A percentile compares a stretch with the other conserved stretches of the same genome.
phyloP scores from a whole-genome alignment of 1,139 yeast species.

The Candida sanyaensis region DNA sequence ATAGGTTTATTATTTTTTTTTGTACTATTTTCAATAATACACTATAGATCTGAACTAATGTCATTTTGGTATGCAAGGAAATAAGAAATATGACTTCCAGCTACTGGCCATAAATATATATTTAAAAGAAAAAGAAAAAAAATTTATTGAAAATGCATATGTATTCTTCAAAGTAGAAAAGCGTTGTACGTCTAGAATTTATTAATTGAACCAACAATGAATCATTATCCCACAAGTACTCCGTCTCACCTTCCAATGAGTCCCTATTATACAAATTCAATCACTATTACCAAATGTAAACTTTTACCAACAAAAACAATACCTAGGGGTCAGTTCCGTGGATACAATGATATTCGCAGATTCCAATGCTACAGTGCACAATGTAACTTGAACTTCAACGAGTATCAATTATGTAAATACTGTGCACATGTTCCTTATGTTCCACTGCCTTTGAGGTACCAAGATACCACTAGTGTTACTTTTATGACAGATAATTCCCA shows the following conservation, averaged over 20 bases:
- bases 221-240: background rate
- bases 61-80: too few species aligned
- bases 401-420: constrained; percentile 18
- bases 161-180: too few species aligned
- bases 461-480: background rate
- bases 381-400: constrained; percentile 13
- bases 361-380: constrained; percentile 13
- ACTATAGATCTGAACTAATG: too few species aligned
- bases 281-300: constrained; percentile 10
- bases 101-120: too few species aligned
- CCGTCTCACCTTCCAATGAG: background rate
- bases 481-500: background rate
- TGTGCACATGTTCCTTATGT: constrained; percentile 26
- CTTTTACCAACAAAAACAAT: constrained; percentile 12
- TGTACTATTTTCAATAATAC: too few species aligned
- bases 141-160: too few species aligned
- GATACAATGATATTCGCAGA: constrained; percentile 14
- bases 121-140: too few species aligned
- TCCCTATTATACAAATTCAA: constrained; percentile 5
- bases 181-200: too few species aligned
- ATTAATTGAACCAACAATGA: background rate
- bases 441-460: constrained; percentile 22
- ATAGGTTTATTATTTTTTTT: background rate
- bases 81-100: too few species aligned
- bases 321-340: constrained; percentile 15